phyloP scores from a whole-genome alignment of 352 stramenopile species.

The Globisporangium acanthophoron region DNA sequence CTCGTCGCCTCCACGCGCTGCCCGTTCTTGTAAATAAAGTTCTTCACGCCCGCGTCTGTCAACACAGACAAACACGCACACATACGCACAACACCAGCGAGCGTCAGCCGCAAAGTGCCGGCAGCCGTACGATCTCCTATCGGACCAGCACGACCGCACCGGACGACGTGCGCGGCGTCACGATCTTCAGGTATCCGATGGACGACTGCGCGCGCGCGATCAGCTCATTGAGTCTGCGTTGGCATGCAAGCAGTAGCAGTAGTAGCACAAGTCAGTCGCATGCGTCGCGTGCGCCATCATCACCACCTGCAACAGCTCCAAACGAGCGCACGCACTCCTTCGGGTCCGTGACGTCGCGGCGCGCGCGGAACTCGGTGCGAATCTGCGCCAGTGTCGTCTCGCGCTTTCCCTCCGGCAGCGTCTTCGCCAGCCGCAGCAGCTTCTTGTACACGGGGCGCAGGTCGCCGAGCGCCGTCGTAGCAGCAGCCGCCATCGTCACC shows the following conservation, averaged over 20 bases:
- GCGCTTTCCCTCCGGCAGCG: conserved; percentile 62
- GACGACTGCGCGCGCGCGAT: conserved; percentile 78
- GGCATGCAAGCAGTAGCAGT: neutral
- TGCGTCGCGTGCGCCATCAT: neutral
- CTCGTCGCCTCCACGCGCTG: conserved; percentile 49
- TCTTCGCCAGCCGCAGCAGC: conserved; percentile 72
- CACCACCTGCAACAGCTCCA: neutral
- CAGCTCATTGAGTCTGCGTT: conserved; percentile 36
- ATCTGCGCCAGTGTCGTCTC: conserved; percentile 66
- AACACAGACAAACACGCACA: neutral
- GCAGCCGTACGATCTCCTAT: neutral
- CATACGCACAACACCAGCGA: neutral
- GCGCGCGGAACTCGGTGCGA: conserved; percentile 64
- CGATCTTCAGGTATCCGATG: conserved; percentile 83
- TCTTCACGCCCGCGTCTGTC: conserved; percentile 61
- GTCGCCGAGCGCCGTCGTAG: conserved; percentile 21
- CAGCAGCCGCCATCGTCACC: conserved; percentile 6
- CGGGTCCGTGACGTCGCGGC: conserved; percentile 49
- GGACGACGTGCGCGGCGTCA: conserved; percentile 58
- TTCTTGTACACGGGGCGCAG: conserved; percentile 83
- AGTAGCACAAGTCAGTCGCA: neutral
- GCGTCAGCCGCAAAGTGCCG: neutral
- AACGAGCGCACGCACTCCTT: conserved; percentile 43
- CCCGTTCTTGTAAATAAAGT: conserved; percentile 80
- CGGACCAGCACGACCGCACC: conserved; percentile 17